phyloP scores from a whole-genome alignment of 2,329 filamentous ascomycete species.

The Cordyceps cicadae region DNA sequence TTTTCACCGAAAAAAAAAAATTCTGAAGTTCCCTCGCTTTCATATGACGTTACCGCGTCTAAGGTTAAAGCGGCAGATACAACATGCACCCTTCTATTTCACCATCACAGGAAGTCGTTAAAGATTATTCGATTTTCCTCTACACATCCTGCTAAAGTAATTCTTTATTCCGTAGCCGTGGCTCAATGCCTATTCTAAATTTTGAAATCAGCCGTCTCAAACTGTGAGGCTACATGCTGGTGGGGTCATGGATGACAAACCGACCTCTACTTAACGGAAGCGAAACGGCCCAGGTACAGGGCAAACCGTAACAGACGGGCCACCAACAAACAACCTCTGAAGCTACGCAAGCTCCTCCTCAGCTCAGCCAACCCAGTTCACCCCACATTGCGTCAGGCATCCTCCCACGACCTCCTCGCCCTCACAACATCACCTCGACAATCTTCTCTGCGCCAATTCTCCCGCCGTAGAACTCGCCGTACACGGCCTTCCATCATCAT shows the following conservation, averaged over 20 bases:
- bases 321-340: background rate
- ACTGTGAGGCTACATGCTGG: conserved; percentile 1
- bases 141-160: too few species aligned
- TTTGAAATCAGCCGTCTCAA: background rate
- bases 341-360: conserved; percentile 14
- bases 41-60: too few species aligned
- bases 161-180: too few species aligned
- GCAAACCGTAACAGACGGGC: background rate
- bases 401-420: conserved; percentile 2
- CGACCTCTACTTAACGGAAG: too few species aligned
- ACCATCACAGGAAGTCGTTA: too few species aligned
- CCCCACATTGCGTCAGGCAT: conserved; percentile 12
- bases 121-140: too few species aligned
- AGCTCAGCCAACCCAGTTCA: conserved; percentile 8
- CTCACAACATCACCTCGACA: conserved; percentile 4
- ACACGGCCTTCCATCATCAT: conserved; percentile 41
- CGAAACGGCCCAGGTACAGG: too few species aligned
- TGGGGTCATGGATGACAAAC: background rate
- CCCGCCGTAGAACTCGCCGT: conserved; percentile 1
- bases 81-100: too few species aligned
- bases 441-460: conserved; percentile 7
- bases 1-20: too few species aligned
- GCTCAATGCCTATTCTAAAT: too few species aligned
- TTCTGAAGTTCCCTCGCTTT: too few species aligned
- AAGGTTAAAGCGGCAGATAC: too few species aligned